Evolutionary conservation across 352 stramenopile genomes (phyloP), one percentile per base, ranked within the genome.

Genomic region (Pythium angustatum): DNA sequence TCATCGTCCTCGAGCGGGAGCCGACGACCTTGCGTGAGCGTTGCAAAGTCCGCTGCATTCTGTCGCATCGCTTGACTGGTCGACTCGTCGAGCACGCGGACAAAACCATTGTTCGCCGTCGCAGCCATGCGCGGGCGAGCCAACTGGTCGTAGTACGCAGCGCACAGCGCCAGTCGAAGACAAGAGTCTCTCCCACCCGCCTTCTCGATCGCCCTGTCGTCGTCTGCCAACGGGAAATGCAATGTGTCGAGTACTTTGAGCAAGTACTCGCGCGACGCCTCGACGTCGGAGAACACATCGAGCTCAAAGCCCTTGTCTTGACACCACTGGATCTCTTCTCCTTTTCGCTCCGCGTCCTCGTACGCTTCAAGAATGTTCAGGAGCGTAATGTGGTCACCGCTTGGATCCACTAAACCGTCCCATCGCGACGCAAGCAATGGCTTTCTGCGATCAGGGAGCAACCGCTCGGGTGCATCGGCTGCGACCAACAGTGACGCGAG

Each of bases 341-440:
- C 15, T 12, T 51, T 24, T 4, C 38, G 24, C 15, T 63, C n/a
- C 2, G 55, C 62, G n/a, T 31, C 14, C 11, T 74, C 67, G 43
- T 58, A 74, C 24, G 62, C 62, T 17, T 71, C 48, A 9, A 68
- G 5, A n/a, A 74, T 62, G 33, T 74, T 74, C 15, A 74, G 45
- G 4, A 74, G 44, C 17, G 67, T 74, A 10, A 74, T 26, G 21
- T 74, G 67, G 36, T 74, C 67, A 3, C 67, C 67, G 12, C 28
- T 57, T 44, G 50, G 24, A 58, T 74, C 62, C 5, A 74, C 28
- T 4, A 56, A 43, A 17, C 49, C 28, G n/a, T 19, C 21, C 30
- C 12, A 44, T 45, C 15, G 15, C 36, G 27, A 3, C 33, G 43
- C 22, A 27, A 30, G 28, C 1, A 28, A 2, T 4, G 14, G 27